Evolutionary conservation across 139 green algal species (phyloP).

Genomic region (Picochlorum sp.): DNA sequence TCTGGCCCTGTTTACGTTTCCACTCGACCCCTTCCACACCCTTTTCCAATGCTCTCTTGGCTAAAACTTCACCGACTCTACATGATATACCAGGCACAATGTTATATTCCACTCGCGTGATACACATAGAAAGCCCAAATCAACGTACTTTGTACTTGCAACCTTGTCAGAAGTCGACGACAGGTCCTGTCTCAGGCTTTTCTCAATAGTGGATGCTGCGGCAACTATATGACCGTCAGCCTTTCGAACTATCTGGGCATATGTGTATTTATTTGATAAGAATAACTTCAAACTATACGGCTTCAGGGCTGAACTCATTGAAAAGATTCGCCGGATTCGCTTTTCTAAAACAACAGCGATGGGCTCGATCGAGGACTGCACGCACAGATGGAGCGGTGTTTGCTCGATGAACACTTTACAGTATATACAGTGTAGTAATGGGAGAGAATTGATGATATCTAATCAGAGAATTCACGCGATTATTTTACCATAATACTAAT

Average conservation of each 20-base stretch:
- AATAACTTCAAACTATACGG: constrained; percentile 30
- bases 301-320: neutral
- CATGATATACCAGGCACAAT: neutral
- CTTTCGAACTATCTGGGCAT: constrained; percentile 32
- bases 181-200: constrained; percentile 8
- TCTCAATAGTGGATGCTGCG: constrained; percentile 36
- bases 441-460: too few species aligned
- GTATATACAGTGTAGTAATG: too few species aligned
- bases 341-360: too few species aligned
- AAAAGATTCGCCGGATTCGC: too few species aligned
- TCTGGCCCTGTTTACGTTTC: constrained; percentile 29
- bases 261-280: constrained; percentile 41
- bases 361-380: too few species aligned
- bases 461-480: too few species aligned
- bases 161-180: constrained; percentile 18
- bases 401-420: too few species aligned
- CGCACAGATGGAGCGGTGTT: too few species aligned
- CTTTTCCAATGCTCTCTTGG: constrained; percentile 19
- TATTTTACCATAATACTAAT: too few species aligned
- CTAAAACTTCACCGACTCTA: constrained; percentile 31
- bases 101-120: neutral
- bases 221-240: constrained; percentile 30
- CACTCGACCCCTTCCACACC: constrained; percentile 29
- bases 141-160: constrained; percentile 15
- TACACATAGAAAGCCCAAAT: neutral